Percentiles rank a stretch among this genome's conserved stretches.
Evolutionary conservation across 169 alveolate species (phyloP).

Genomic region (Eimeria tenella): DNA sequence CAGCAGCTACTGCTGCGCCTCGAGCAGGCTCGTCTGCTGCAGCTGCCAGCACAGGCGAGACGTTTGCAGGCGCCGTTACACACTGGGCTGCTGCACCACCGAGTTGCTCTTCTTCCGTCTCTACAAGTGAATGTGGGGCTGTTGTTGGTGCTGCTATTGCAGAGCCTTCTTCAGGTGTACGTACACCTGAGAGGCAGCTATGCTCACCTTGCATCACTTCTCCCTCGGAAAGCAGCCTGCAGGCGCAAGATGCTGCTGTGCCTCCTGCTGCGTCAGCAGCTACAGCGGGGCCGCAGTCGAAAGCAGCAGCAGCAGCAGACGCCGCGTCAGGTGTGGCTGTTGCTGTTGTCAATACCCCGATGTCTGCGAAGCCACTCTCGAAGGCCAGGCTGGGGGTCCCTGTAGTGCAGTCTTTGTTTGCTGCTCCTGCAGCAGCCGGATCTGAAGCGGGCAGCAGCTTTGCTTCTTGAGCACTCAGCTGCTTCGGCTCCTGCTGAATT

Average conservation of each 20-base stretch:
- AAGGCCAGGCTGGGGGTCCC: not conserved
- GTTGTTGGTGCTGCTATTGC: not conserved
- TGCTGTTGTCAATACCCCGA: not conserved
- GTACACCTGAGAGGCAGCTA: not conserved
- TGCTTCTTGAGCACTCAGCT: not conserved
- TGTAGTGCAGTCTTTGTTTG: not conserved
- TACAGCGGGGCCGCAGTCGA: not conserved
- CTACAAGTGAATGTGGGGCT: no score
- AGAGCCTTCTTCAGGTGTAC: not conserved
- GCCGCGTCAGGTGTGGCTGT: not conserved
- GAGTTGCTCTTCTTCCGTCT: no score
- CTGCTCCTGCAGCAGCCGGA: not conserved
- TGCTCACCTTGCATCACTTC: not conserved
- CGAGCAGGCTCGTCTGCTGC: not conserved
- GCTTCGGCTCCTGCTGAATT: no score
- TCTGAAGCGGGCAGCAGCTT: not conserved
- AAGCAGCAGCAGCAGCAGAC: not conserved
- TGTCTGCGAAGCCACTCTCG: not conserved
- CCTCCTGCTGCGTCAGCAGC: not conserved
- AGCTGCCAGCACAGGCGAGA: not conserved
- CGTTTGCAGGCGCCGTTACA: conserved; percentile 4
- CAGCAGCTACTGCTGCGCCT: not conserved
- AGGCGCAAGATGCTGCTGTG: not conserved
- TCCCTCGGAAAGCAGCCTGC: conserved; percentile 1
- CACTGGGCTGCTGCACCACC: not conserved